phyloP scores from a whole-genome alignment of 345 rosid species.

The Euphorbia lathyris region DNA sequence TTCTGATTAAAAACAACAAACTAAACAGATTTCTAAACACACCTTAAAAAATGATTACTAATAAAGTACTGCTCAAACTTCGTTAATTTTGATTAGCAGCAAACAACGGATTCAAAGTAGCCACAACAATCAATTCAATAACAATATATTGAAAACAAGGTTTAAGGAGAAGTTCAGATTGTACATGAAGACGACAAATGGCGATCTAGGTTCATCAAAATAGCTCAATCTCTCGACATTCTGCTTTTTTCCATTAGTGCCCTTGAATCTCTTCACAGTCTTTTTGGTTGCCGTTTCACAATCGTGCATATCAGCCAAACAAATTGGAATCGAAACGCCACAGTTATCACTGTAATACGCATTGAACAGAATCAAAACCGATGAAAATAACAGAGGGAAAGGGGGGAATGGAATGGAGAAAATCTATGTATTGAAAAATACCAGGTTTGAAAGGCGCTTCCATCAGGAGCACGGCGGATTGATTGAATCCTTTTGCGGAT shows the following conservation, averaged over 20 bases:
- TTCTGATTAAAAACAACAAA: too few relatives aligned
- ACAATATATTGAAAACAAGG: background rate
- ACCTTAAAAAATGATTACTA: too few relatives aligned
- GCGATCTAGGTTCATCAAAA: conserved; percentile 63
- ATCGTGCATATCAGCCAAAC: conserved; percentile 74
- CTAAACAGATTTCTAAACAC: too few relatives aligned
- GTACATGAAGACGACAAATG: conserved; percentile 71
- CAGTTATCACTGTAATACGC: conserved; percentile 44
- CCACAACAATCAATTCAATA: too few relatives aligned
- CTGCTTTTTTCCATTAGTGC: conserved; percentile 31
- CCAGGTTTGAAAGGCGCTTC: conserved; percentile 81
- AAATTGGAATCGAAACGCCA: conserved; percentile 55
- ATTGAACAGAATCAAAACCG: background rate
- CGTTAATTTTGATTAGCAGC: too few relatives aligned
- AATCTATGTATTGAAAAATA: conserved; percentile 7
- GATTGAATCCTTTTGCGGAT: conserved; percentile 69
- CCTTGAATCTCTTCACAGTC: conserved; percentile 65
- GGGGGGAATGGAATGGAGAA: too few relatives aligned
- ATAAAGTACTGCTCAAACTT: too few relatives aligned
- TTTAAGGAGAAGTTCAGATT: conserved; percentile 14
- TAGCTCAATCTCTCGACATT: conserved; percentile 20
- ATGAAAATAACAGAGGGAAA: background rate
- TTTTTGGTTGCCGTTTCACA: conserved; percentile 36
- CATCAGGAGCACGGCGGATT: conserved; percentile 66
- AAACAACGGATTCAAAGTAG: too few relatives aligned